These are phyloP conservation scores for Apiospora phragmitis DNA, from an alignment of 2,329 filamentous ascomycete species.

Conservation along the genomic window DNA sequence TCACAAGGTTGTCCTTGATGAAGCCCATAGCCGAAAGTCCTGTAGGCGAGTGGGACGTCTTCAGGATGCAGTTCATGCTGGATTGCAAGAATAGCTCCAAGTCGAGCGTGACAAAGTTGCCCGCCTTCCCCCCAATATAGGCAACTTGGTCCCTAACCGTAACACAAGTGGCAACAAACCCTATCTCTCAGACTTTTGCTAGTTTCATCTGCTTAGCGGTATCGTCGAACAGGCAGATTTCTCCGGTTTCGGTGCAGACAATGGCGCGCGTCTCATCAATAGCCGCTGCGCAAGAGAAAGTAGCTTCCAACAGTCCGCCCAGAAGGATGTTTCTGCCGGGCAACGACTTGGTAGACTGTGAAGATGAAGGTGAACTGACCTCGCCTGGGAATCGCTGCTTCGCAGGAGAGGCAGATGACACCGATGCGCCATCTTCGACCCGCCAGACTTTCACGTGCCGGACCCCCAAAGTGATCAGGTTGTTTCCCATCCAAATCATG, in stretches of 20 bases:
- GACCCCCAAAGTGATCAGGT: conserved; percentile 81
- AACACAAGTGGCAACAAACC: conserved; percentile 69
- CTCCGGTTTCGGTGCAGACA: conserved; percentile 83
- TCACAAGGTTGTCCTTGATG: conserved; percentile 66
- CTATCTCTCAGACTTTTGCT: conserved; percentile 62
- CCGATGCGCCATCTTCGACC: conserved; percentile 64
- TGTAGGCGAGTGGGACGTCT: conserved; percentile 37
- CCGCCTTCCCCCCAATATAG: conserved; percentile 70
- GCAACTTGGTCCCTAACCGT: conserved; percentile 59
- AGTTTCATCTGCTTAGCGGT: conserved; percentile 71
- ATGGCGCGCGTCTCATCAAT: conserved; percentile 75
- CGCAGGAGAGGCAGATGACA: conserved; percentile 61
- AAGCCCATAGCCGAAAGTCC: conserved; percentile 70
- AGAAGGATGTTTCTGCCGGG: conserved; percentile 86
- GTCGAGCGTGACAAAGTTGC: conserved; percentile 55
- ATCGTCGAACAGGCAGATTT: conserved; percentile 87
- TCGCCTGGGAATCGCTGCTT: conserved; percentile 60
- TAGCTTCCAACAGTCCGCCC: conserved; percentile 77
- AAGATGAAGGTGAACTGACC: conserved; percentile 34
- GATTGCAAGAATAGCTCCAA: conserved; percentile 50
- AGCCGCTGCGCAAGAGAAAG: conserved; percentile 75
- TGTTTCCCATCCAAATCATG: conserved; percentile 89
- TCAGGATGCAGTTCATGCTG: conserved; percentile 39
- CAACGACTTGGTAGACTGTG: conserved; percentile 65
- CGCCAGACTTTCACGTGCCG: conserved; percentile 94